Percentiles rank a stretch among this genome's conserved stretches.
These are phyloP conservation scores for Termitomyces sp. DNA, from an alignment of 1,284 basidiomycete genomes.

Conservation along the genomic window DNA sequence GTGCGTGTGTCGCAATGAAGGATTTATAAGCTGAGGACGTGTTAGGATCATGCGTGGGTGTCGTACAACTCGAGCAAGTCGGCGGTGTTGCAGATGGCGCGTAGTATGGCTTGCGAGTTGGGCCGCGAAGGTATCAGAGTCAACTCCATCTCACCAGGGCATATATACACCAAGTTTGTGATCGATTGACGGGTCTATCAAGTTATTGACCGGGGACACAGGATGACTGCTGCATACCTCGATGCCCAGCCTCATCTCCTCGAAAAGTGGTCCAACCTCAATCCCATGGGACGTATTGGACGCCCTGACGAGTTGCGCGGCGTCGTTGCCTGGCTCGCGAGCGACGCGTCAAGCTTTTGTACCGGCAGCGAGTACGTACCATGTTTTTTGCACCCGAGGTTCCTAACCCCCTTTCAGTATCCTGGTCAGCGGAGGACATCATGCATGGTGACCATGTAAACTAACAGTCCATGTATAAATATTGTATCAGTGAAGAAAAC, in stretches of 20 bases:
- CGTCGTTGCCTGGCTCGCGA: conserved; percentile 77
- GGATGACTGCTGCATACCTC: conserved; percentile 77
- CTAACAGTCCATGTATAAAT: not conserved
- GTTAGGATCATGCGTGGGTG: conserved; percentile 67
- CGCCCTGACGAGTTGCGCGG: conserved; percentile 74
- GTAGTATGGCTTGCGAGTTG: conserved; percentile 83
- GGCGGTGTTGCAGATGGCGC: conserved; percentile 76
- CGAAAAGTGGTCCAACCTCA: conserved; percentile 69
- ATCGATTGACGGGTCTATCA: not conserved
- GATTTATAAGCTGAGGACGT: too few species aligned
- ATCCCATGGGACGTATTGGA: conserved; percentile 73
- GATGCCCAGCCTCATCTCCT: conserved; percentile 66
- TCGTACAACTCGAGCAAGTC: conserved; percentile 82
- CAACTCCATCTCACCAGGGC: conserved; percentile 71
- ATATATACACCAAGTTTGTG: conserved; percentile 65
- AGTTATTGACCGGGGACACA: conserved; percentile 19
- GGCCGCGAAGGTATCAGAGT: conserved; percentile 68
- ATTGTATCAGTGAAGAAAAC: too few species aligned
- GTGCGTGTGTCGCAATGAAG: conserved; percentile 39
- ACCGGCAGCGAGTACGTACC: conserved; percentile 69
- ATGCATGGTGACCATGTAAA: conserved; percentile 48
- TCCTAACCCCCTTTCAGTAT: conserved; percentile 39
- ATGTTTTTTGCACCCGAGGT: not conserved
- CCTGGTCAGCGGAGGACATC: conserved; percentile 66
- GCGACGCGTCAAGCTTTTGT: conserved; percentile 72